Evolutionary conservation across 257 asterid genomes (phyloP).

Genomic region (Solanum ahanhuiri): DNA sequence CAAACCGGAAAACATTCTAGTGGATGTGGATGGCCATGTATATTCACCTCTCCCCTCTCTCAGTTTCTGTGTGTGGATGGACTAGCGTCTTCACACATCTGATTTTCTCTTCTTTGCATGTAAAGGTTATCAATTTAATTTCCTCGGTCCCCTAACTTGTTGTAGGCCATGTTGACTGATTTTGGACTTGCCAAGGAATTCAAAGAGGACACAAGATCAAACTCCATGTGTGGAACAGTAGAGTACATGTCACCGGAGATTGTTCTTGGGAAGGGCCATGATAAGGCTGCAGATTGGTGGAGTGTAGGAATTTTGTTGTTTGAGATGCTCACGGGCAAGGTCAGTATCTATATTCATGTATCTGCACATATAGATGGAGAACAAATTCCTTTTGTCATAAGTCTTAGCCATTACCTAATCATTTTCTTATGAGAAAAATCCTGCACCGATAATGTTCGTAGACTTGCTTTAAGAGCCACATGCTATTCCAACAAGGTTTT

Average conservation of each 20-base stretch:
- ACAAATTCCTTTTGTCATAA: background rate
- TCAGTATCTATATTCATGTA: background rate
- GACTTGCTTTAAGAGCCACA: background rate
- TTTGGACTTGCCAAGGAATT: conserved; percentile 59
- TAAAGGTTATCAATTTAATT: conserved; percentile 23
- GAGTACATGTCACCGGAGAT: conserved; percentile 69
- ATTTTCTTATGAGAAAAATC: background rate
- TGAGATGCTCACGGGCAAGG: conserved; percentile 19
- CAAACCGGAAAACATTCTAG: conserved; percentile 55
- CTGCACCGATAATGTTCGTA: background rate
- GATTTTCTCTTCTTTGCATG: background rate
- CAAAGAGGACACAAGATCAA: conserved; percentile 39
- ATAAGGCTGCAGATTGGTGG: conserved; percentile 74
- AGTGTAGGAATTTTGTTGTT: conserved; percentile 30
- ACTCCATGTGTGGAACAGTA: conserved; percentile 61
- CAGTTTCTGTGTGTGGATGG: background rate
- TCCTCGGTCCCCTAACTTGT: background rate
- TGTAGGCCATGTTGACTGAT: conserved; percentile 33
- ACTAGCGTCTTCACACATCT: background rate
- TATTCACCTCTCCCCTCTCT: background rate
- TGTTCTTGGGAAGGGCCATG: conserved; percentile 62
- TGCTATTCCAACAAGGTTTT: background rate
- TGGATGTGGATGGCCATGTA: conserved; percentile 78
- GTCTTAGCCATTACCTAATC: background rate
- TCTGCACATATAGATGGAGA: background rate